A percentile compares a stretch with the other conserved stretches of the same genome.
These are phyloP conservation scores for Heterobasidion annosum DNA, from an alignment of 1,284 basidiomycete genomes.

Conservation along the genomic window DNA sequence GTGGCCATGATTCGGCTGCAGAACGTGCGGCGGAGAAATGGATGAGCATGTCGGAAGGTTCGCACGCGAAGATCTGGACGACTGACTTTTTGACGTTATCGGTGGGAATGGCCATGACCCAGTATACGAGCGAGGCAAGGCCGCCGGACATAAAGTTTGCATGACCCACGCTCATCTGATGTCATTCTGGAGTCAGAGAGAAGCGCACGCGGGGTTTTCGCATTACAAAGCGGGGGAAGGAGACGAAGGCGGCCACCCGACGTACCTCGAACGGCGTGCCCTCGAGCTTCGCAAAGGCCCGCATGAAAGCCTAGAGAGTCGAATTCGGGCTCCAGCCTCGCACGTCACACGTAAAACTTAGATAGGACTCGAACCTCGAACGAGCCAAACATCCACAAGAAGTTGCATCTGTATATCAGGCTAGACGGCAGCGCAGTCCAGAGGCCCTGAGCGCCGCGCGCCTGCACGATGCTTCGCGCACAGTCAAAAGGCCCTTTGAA, in stretches of 20 bases:
- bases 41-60: not conserved
- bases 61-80: slow-evolving; percentile 4
- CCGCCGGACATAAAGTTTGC: slow-evolving; percentile 70
- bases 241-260: too few relatives aligned
- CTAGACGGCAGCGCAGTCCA: slow-evolving; percentile 62
- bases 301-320: slow-evolving; percentile 43
- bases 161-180: slow-evolving; percentile 49
- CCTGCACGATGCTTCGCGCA: slow-evolving; percentile 40
- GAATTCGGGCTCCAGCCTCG: not conserved
- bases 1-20: slow-evolving; percentile 54
- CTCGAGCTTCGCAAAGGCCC: slow-evolving; percentile 37
- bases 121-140: slow-evolving; percentile 51
- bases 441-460: slow-evolving; percentile 49
- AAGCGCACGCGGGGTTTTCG: too few relatives aligned
- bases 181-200: not conserved
- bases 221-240: too few relatives aligned
- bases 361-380: slow-evolving; percentile 36
- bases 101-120: slow-evolving; percentile 65
- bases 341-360: not conserved
- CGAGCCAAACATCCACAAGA: slow-evolving; percentile 62
- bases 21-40: not conserved
- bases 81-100: slow-evolving; percentile 74
- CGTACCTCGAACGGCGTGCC: slow-evolving; percentile 48
- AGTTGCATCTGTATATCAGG: slow-evolving; percentile 53
- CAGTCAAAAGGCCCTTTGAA: slow-evolving; percentile 63